Percentiles rank a stretch among this genome's conserved stretches.
These are phyloP conservation scores for Ogataea glucozyma DNA, from an alignment of 805 yeast genomes.

Conservation along the genomic window DNA sequence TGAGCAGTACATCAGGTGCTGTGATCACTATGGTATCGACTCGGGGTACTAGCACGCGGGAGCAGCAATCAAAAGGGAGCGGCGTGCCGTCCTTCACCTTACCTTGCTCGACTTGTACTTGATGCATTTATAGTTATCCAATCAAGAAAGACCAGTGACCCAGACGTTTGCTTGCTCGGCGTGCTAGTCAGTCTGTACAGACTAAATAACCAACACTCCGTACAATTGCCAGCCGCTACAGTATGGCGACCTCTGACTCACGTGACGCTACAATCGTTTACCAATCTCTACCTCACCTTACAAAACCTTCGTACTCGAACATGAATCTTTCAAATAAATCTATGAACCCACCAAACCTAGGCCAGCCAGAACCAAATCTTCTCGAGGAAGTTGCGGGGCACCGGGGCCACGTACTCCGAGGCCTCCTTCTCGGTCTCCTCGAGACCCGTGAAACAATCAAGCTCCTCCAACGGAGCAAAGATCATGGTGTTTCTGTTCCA, in stretches of 20 bases:
- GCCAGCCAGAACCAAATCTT: conserved; percentile 48
- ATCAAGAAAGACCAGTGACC: no score
- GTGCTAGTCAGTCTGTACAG: no score
- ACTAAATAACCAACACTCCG: no score
- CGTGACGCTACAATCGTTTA: no score
- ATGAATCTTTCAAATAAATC: background rate
- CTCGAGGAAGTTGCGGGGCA: conserved; percentile 43
- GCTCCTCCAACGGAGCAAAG: conserved; percentile 53
- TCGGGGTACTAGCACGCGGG: conserved; percentile 3
- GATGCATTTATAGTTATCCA: no score
- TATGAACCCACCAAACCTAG: background rate
- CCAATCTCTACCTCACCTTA: background rate
- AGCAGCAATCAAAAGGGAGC: no score
- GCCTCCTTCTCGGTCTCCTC: conserved; percentile 60
- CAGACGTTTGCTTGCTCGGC: no score
- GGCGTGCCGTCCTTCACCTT: no score
- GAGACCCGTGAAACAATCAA: conserved; percentile 62
- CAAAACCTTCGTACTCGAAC: background rate
- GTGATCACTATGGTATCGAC: conserved; percentile 6
- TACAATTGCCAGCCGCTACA: no score
- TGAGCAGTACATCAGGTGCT: conserved; percentile 34
- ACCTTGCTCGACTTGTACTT: no score
- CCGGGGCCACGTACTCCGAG: conserved; percentile 37
- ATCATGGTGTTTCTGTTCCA: conserved; percentile 47
- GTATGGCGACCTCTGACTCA: no score